phyloP scores from a whole-genome alignment of 495 filamentous ascomycete genomes.

The Extremus antarcticus region DNA sequence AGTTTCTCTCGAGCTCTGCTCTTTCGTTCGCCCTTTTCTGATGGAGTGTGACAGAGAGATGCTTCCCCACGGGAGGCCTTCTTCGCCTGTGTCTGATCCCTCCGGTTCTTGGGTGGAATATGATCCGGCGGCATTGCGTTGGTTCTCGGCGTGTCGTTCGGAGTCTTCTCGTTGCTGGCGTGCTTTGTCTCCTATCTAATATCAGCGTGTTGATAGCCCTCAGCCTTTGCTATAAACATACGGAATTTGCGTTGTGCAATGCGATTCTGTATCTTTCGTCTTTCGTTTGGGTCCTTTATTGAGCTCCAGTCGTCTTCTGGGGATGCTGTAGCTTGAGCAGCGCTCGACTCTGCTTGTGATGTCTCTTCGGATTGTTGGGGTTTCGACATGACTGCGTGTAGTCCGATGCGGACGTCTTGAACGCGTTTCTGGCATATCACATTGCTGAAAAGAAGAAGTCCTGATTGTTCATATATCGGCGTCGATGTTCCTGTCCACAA shows the following conservation, averaged over 20 bases:
- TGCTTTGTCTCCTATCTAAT: conserved; percentile 43
- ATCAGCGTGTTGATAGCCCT: neutral
- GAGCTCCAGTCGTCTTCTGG: conserved; percentile 29
- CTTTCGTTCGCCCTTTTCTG: conserved; percentile 39
- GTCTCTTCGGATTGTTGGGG: neutral
- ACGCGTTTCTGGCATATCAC: neutral
- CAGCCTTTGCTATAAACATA: conserved; percentile 16
- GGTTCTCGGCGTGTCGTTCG: conserved; percentile 46
- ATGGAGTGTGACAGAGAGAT: conserved; percentile 46
- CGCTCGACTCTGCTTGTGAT: conserved; percentile 11
- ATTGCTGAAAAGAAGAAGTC: neutral
- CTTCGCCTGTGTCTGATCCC: conserved; percentile 39
- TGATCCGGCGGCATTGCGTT: conserved; percentile 41
- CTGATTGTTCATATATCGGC: neutral
- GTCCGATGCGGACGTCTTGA: neutral
- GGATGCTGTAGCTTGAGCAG: conserved; percentile 2
- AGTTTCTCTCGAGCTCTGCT: conserved; percentile 19
- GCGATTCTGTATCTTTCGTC: conserved; percentile 34
- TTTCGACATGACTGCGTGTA: neutral
- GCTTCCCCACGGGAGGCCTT: conserved; percentile 55
- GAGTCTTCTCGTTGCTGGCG: conserved; percentile 47
- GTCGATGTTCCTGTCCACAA: neutral
- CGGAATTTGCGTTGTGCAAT: conserved; percentile 33
- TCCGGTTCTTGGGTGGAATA: conserved; percentile 45
- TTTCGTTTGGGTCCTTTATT: conserved; percentile 28